Evolutionary conservation across 257 asterid genomes (phyloP).

Genomic region (Nicotiana paniculata): DNA sequence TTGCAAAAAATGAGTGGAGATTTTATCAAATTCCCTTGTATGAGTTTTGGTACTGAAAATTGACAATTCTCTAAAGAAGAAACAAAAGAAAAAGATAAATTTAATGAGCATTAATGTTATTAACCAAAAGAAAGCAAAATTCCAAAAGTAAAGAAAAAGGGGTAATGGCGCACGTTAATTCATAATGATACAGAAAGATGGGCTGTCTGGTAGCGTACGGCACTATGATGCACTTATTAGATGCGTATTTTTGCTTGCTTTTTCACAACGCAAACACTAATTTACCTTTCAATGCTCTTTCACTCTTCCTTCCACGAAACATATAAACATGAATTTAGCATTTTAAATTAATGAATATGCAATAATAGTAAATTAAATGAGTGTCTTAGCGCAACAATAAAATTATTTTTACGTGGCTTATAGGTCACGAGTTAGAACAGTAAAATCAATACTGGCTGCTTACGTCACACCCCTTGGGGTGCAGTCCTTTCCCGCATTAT

Average conservation of each 20-base stretch:
- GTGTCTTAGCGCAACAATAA: accelerated
- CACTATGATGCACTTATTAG: conserved; percentile 22
- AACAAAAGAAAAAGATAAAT: background rate
- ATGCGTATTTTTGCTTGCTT: conserved; percentile 22
- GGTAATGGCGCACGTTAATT: conserved; percentile 28
- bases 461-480: no score
- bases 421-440: no score
- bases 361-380: no score
- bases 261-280: conserved; percentile 17
- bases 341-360: background rate
- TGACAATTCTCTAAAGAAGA: background rate
- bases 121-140: background rate
- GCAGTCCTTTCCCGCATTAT: accelerated
- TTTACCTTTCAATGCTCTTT: background rate
- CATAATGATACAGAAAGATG: conserved; percentile 26
- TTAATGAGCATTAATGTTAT: background rate
- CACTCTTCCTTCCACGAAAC: background rate
- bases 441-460: no score
- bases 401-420: no score
- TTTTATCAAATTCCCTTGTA: background rate
- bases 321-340: background rate
- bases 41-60: background rate
- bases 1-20: background rate
- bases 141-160: background rate
- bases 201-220: conserved; percentile 30